Percentiles rank a stretch among this genome's conserved stretches.
These are phyloP conservation scores for Tolypocladium cylindrosporum DNA, from an alignment of 2,329 filamentous ascomycete species.

Conservation along the genomic window DNA sequence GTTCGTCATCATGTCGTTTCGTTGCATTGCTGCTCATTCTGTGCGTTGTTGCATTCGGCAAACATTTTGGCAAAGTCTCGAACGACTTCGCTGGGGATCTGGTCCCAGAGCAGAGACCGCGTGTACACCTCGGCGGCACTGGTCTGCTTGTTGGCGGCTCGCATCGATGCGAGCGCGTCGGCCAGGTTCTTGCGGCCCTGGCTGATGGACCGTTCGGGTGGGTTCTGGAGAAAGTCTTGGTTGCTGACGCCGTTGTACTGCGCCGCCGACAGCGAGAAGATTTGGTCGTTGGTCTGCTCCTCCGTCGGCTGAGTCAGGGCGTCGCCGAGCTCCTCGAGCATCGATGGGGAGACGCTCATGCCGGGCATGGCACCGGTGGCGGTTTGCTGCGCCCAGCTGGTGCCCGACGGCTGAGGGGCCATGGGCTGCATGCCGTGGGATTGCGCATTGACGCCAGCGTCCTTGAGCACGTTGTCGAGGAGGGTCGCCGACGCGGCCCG, in stretches of 20 bases:
- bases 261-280: conserved; percentile 74
- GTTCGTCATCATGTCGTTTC: conserved; percentile 30
- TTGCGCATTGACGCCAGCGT: conserved; percentile 51
- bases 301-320: conserved; percentile 65
- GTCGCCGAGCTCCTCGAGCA: conserved; percentile 57
- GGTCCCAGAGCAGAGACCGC: conserved; percentile 85
- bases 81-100: conserved; percentile 85
- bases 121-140: conserved; percentile 81
- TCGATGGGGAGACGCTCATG: conserved; percentile 39
- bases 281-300: conserved; percentile 78
- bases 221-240: conserved; percentile 58
- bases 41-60: conserved; percentile 54
- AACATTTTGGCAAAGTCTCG: conserved; percentile 89
- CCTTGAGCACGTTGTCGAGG: conserved; percentile 72
- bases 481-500: conserved; percentile 68
- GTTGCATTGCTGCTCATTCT: conserved; percentile 32
- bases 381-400: conserved; percentile 32
- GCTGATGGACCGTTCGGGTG: conserved; percentile 43
- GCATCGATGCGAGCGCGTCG: conserved; percentile 72
- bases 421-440: conserved; percentile 33
- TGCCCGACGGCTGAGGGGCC: conserved; percentile 42
- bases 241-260: conserved; percentile 72
- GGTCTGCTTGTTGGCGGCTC: conserved; percentile 57
- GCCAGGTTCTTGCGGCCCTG: conserved; percentile 65
- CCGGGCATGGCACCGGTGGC: conserved; percentile 35